Evolutionary conservation across 768 basidiomycete genomes (phyloP).

Genomic region (Pisolithus tinctorius): DNA sequence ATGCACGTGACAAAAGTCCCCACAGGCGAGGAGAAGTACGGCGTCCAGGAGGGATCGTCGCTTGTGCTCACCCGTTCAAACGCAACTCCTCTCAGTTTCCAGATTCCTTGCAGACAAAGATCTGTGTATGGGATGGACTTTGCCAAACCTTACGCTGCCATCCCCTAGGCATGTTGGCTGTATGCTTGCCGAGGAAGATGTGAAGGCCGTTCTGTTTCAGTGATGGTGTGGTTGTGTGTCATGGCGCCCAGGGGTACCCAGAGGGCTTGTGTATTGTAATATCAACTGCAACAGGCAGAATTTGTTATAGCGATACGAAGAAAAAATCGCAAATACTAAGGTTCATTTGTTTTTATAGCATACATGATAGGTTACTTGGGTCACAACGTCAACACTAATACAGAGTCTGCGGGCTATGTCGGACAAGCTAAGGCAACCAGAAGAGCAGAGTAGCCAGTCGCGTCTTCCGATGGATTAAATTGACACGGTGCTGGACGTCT

Average conservation of each 20-base stretch:
- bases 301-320: too few species aligned
- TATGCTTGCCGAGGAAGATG: too few species aligned
- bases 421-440: too few species aligned
- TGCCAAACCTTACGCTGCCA: background rate
- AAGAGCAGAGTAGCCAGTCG: background rate
- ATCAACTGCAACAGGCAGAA: too few species aligned
- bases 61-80: background rate
- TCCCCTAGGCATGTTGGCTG: background rate
- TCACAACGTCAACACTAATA: background rate
- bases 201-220: too few species aligned
- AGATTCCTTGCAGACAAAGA: background rate
- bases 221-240: too few species aligned
- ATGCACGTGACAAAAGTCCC: background rate
- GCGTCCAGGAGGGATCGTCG: background rate
- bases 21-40: background rate
- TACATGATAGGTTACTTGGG: too few species aligned
- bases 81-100: background rate
- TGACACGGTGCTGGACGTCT: conserved; percentile 3
- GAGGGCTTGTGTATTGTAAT: too few species aligned
- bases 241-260: too few species aligned
- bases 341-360: too few species aligned
- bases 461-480: background rate
- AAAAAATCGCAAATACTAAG: too few species aligned
- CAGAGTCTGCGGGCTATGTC: background rate
- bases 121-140: background rate